Evolutionary conservation across 2,329 filamentous ascomycete species (phyloP).

Genomic region (Dothideomycetes sp.): DNA sequence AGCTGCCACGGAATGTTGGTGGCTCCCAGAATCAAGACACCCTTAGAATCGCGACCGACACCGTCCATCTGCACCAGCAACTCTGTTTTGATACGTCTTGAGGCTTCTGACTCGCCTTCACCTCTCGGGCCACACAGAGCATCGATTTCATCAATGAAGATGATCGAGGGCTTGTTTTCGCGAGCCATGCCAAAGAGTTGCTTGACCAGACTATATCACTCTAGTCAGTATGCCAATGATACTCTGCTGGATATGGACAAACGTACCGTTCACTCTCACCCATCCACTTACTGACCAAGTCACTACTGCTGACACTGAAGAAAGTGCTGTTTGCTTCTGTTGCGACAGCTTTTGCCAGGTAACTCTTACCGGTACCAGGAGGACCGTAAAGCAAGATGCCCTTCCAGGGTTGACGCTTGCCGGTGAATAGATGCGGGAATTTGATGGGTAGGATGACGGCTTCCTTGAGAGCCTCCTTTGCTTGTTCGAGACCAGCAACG

Average conservation of each 20-base stretch:
- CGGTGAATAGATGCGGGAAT: slow-evolving; percentile 91
- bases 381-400: slow-evolving; percentile 94
- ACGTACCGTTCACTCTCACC: slow-evolving; percentile 89
- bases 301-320: slow-evolving; percentile 95
- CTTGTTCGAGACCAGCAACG: slow-evolving; percentile 84
- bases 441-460: slow-evolving; percentile 97
- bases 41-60: slow-evolving; percentile 89
- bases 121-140: slow-evolving; percentile 85
- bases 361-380: slow-evolving; percentile 94
- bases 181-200: slow-evolving; percentile 95
- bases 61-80: slow-evolving; percentile 98
- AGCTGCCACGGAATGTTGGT: slow-evolving; percentile 99
- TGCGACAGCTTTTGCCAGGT: slow-evolving; percentile 91
- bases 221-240: neutral
- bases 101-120: slow-evolving; percentile 96
- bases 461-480: slow-evolving; percentile 96
- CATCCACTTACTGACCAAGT: slow-evolving; percentile 99
- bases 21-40: slow-evolving; percentile 87
- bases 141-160: slow-evolving; percentile 98
- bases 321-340: slow-evolving; percentile 99
- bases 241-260: slow-evolving; percentile 10
- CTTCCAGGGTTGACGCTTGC: slow-evolving; percentile 96
- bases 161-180: slow-evolving; percentile 84
- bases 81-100: slow-evolving; percentile 95
- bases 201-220: slow-evolving; percentile 66